Conservation (phyloP, 2,329 filamentous ascomycete genomes). For the Thermochaetoides dissita region DNA sequence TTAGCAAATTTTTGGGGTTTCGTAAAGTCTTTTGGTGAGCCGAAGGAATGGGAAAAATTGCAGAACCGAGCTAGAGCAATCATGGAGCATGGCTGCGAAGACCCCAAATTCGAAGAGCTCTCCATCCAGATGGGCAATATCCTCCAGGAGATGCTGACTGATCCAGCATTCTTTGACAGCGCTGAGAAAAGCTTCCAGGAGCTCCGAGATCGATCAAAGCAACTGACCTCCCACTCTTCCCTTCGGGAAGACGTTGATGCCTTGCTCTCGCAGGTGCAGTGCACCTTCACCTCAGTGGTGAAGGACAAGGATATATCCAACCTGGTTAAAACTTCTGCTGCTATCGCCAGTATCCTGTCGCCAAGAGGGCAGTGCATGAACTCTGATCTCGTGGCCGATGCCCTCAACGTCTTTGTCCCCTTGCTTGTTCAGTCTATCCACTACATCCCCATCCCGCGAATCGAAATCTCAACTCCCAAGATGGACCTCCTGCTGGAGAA, state of each 20-base stretch:
- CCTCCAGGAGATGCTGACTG: constrained; percentile 67
- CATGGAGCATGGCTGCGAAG: constrained; percentile 57
- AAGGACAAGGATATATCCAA: constrained; percentile 60
- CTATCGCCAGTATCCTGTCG: constrained; percentile 56
- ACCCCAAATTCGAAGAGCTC: constrained; percentile 70
- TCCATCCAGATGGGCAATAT: constrained; percentile 60
- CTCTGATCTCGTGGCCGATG: constrained; percentile 58
- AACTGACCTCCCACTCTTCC: constrained; percentile 52
- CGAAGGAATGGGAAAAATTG: constrained; percentile 60
- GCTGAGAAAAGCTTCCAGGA: constrained; percentile 42
- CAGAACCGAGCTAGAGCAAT: constrained; percentile 56
- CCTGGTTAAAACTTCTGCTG: constrained; percentile 51
- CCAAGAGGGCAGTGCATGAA: constrained; percentile 51
- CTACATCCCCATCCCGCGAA: constrained; percentile 74
- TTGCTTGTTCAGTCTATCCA: constrained; percentile 64
- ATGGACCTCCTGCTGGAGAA: constrained; percentile 83
- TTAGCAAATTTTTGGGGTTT: constrained; percentile 70
- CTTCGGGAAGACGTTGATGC: constrained; percentile 60
- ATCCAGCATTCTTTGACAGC: constrained; percentile 74
- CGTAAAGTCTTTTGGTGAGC: constrained; percentile 64
- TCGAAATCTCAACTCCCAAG: constrained; percentile 75
- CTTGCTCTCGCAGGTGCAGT: constrained; percentile 54
- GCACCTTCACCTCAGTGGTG: constrained; percentile 53
- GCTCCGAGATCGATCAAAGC: constrained; percentile 41
- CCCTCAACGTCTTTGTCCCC: constrained; percentile 68